Evolutionary conservation across 768 basidiomycete species (phyloP).

Genomic region (Pulveroboletus sp.): DNA sequence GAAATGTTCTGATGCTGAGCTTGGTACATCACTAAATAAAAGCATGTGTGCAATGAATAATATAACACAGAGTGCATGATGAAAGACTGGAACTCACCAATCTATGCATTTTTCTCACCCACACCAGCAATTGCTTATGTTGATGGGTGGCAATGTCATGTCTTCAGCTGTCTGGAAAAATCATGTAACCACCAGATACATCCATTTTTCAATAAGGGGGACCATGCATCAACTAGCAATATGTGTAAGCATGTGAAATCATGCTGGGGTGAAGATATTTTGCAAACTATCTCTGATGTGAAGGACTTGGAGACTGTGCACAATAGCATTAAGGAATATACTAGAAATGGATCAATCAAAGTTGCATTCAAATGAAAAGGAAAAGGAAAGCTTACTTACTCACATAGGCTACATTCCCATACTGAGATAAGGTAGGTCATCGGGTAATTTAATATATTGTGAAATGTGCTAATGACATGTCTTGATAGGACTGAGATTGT

Average conservation of each 20-base stretch:
- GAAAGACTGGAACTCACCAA: background rate
- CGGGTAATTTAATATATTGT: too few species aligned
- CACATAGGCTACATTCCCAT: background rate
- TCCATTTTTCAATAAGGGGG: background rate
- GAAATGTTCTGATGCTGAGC: too few species aligned
- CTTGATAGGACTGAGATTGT: background rate
- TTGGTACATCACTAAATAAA: background rate
- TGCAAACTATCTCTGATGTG: background rate
- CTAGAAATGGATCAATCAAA: background rate
- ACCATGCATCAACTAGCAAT: background rate
- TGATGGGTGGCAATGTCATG: background rate
- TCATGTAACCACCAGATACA: background rate
- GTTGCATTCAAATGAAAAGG: background rate
- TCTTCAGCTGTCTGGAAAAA: background rate
- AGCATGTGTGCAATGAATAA: background rate
- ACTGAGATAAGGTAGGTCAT: background rate
- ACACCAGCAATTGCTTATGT: background rate
- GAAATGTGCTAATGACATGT: background rate
- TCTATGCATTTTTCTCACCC: background rate
- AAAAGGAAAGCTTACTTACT: background rate
- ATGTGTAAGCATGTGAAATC: background rate
- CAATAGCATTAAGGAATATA: background rate
- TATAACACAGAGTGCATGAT: background rate
- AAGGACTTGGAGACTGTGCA: background rate
- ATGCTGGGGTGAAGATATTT: background rate